These are phyloP conservation scores for Spizellomyces sp. DNA, from an alignment of 192 early-diverging fungal species.

Conservation along the genomic window DNA sequence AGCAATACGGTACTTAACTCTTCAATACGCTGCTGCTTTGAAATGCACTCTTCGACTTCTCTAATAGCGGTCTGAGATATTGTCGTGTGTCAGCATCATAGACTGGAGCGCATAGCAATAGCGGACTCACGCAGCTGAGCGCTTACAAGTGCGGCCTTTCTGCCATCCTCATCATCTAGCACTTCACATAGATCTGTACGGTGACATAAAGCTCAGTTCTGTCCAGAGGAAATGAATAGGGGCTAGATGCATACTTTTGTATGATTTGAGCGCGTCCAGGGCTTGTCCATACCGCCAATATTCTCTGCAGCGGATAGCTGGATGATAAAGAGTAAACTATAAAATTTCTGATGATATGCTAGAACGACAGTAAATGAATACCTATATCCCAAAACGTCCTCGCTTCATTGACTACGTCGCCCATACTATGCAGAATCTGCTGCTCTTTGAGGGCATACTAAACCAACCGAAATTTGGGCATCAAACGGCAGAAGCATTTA, in stretches of 20 bases:
- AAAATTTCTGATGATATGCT: no score
- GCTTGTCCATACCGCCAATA: neutral
- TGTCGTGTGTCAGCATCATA: no score
- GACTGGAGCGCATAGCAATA: no score
- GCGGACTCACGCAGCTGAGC: no score
- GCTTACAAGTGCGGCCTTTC: neutral
- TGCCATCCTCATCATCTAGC: constrained; percentile 18
- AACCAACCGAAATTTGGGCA: neutral
- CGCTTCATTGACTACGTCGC: constrained; percentile 8
- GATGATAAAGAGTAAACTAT: no score
- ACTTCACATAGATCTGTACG: constrained; percentile 7
- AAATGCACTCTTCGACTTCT: constrained; percentile 13
- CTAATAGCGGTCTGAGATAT: neutral
- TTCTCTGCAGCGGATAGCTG: neutral
- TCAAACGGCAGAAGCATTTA: no score
- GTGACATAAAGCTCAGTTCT: neutral
- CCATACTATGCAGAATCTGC: constrained; percentile 20
- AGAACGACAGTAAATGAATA: neutral
- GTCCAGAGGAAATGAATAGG: neutral
- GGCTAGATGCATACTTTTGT: neutral
- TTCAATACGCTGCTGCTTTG: constrained; percentile 12
- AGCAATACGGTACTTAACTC: neutral
- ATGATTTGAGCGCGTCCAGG: neutral
- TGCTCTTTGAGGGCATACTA: constrained; percentile 7
- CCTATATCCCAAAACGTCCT: constrained; percentile 4